Evolutionary conservation across 179 eudicot genomes (phyloP), one percentile per base, ranked within the genome.

Genomic region (Gypsophila paniculata): DNA sequence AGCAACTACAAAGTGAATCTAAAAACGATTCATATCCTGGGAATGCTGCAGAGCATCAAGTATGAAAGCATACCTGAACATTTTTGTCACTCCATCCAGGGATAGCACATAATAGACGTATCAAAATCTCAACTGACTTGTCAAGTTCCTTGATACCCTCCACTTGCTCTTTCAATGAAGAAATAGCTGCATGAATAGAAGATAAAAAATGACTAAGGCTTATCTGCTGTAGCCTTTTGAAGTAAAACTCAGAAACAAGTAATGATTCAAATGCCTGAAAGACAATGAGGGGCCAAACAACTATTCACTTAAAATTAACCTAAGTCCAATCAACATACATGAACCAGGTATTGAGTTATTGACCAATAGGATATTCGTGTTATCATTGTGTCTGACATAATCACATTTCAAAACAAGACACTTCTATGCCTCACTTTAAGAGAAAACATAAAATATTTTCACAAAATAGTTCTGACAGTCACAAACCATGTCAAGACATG

Each of bases 71-170:
- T 74, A 91, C 98, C 97, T 91, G 98, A 72, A 91, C 96, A 83
- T 95, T 95, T 85, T 92, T 95, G 84, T 95, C 99, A 77, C 70
- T 85, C 98, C 99, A 95, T 65, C 99, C 99, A 84, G 99, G 99
- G 72, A 95, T 85, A 78, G 85, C 90, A 90, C 91, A 90, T 51
- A 95, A 90, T 77, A 95, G 75, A 68, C 96, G 98, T 75, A 92
- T 79, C 82, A 95, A 81, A 68, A 95, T 85, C 84, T 95, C 99
- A 79, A 88, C 99, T 14, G 95, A 88, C 66, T 70, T 75, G 71
- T 90, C 89, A 39, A 95, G 85, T 48, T 86, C 86, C 79, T 83
- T 81, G 65, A 85, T 77, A 51, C 86, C 89, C 81, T 84, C 98
- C 72, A 92, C 98, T 86, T 92, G 98, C 78, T 86, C 91, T 72